Evolutionary conservation across 345 rosid species (phyloP), one percentile per base, ranked within the genome.

Genomic region (Arabis hirsuta): DNA sequence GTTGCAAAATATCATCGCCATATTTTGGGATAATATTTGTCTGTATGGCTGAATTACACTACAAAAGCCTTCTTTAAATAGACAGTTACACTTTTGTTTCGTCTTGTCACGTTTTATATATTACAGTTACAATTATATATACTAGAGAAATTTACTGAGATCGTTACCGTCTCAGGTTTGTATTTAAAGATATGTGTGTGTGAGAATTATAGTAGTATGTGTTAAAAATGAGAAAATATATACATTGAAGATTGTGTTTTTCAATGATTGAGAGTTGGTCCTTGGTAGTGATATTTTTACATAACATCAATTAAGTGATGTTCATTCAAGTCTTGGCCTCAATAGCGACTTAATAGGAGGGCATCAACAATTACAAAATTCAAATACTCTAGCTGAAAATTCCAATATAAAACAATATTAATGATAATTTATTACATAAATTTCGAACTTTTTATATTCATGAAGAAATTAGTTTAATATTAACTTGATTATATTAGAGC

Each of bases 1-100:
- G 67, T 68, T 59, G 67, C 62, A 71, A 20, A 66, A 43, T 65
- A 76, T 62, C 63, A 76, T 78, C 56, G 86, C 80, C 97, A 88
- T 88, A 65, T 55, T 22, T 22, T 22, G 1, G 24, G 24, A 22
- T 22, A 22, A 22, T 2, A n/a, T 22, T 22, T 22, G 1, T 22
- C 24, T 1, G 24, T 22, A 22, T 22, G 24, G 24, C 24, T 22
- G 2, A 22, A 22, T 1, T 22, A 22, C 24, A 22, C 24, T 22
- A 22, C 24, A 22, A 22, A 22, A 22, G 24, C 24, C 24, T 22
- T 22, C 24, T 22, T 1, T 22, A 22, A 1, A 22, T n/a, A n/a
- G n/a, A n/a, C n/a, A n/a, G n/a, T n/a, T n/a, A n/a, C n/a, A n/a
- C n/a, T 22, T 22, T 22, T 22, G 24, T 22, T 22, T 22, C 24